Conservation (phyloP, 441 rosid species). For the Syzygium syzygioides region DNA sequence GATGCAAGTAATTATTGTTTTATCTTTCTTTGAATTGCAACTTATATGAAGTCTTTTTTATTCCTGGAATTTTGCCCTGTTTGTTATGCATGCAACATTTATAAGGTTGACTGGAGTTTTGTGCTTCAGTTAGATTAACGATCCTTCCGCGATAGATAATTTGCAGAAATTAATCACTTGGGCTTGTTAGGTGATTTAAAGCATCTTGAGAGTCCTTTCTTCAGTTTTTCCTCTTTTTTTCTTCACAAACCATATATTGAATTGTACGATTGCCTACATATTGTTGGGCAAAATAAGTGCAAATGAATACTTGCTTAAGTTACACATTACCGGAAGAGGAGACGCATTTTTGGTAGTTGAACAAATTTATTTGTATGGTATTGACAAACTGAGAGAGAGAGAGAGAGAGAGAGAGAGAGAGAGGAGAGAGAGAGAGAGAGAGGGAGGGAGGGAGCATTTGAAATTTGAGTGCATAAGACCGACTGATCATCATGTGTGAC, state of each 20-base stretch:
- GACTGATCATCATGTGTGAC: background rate
- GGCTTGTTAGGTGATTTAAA: background rate
- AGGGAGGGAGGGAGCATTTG: no score
- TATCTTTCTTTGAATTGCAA: background rate
- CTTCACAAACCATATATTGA: background rate
- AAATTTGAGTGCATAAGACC: no score
- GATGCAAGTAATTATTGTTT: no score
- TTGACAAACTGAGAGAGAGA: no score
- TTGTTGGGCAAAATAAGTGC: background rate
- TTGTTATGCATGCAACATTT: no score
- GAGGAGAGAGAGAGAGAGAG: no score
- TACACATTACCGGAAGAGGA: background rate
- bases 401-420: no score
- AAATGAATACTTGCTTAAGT: background rate
- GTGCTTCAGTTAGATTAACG: background rate
- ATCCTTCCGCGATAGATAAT: background rate
- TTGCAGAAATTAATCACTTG: background rate
- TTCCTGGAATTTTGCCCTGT: background rate
- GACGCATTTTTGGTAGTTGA: background rate
- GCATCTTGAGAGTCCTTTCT: background rate
- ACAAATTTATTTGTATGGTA: background rate
- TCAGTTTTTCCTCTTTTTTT: background rate
- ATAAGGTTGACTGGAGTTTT: background rate
- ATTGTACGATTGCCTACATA: background rate
- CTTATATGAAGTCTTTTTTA: background rate